Conservation (phyloP, 495 filamentous ascomycete species). For the Neohortaea acidophila region DNA sequence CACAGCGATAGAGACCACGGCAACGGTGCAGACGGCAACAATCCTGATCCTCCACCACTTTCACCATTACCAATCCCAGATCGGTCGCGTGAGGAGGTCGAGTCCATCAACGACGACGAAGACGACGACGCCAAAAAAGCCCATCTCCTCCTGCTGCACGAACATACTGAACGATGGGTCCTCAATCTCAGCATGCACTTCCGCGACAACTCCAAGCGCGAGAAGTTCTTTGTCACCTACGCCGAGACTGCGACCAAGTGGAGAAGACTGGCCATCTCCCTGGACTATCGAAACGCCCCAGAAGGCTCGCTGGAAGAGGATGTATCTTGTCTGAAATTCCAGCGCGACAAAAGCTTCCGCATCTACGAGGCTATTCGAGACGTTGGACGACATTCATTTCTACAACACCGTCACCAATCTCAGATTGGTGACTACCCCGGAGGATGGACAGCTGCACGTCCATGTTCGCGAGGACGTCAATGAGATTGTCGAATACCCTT, state of each 20-base stretch:
- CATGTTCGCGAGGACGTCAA: slow-evolving; percentile 97
- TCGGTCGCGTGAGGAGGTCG: slow-evolving; percentile 33
- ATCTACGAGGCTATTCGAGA: slow-evolving; percentile 95
- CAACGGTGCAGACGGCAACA: background rate
- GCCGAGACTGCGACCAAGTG: slow-evolving; percentile 64
- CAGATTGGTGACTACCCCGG: slow-evolving; percentile 61
- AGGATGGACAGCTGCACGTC: slow-evolving; percentile 78
- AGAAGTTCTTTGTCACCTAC: slow-evolving; percentile 98
- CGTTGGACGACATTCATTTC: slow-evolving; percentile 80
- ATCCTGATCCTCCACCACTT: slow-evolving; percentile 6
- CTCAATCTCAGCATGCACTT: slow-evolving; percentile 98
- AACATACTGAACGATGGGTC: slow-evolving; percentile 84
- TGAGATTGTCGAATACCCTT: slow-evolving; percentile 83
- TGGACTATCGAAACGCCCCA: slow-evolving; percentile 75
- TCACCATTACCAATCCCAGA: slow-evolving; percentile 9
- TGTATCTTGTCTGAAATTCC: slow-evolving; percentile 58
- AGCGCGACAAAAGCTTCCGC: slow-evolving; percentile 83
- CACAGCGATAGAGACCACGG: background rate
- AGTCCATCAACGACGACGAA: slow-evolving; percentile 23
- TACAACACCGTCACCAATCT: slow-evolving; percentile 93
- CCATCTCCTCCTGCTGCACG: slow-evolving; percentile 63
- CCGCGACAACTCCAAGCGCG: slow-evolving; percentile 79
- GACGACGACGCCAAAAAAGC: slow-evolving; percentile 19
- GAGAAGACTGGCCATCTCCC: slow-evolving; percentile 81
- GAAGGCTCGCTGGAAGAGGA: slow-evolving; percentile 76